Evolutionary conservation across 148 eudicot species (phyloP), one percentile per base, ranked within the genome.

Genomic region (Talinum fruticosum): DNA sequence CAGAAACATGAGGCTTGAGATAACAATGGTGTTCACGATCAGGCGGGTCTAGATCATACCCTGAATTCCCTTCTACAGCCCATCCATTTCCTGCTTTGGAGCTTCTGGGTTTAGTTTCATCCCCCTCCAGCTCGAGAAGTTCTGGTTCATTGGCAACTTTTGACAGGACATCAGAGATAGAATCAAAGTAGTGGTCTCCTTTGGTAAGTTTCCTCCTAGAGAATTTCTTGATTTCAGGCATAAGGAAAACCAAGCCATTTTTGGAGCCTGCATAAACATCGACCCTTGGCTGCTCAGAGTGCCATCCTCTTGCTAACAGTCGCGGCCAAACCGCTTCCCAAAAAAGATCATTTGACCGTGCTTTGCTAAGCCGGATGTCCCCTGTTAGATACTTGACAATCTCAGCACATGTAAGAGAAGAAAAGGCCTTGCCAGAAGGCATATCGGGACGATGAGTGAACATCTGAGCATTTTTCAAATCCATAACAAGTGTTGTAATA

Each of bases 281-380:
- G 49, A 82, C 82, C 61, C 75, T 83, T 0, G 97, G 96, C 77
- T 88, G 84, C 88, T 90, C 97, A 15, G 99, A 95, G 75, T 87
- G 91, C 99, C 99, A 95, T n/a, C 99, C 99, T 81, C 89, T 84
- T 54, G 89, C 97, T 71, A 95, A 84, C 77, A 95, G 82, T 64
- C 99, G 99, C 19, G 99, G 99, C 99, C 97, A 95, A 74, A 93
- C 89, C 6, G 99, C 99, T 84, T 95, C 99, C 99, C 97, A 93
- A 74, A 95, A 95, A 64, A 95, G 79, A 77, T 95, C 97, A 79
- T 80, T 87, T 21, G 97, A 90, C 30, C 87, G 82, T 47, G 96
- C 89, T 86, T 95, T 95, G 87, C 97, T 95, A 36, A 95, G 81
- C 37, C 97, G 84, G 70, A 84, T 85, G 78, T 88, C 96, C 66